A percentile compares a stretch with the other conserved stretches of the same genome.
Evolutionary conservation across 208 protist species (phyloP).

Genomic region (Crithidia expoeki): DNA sequence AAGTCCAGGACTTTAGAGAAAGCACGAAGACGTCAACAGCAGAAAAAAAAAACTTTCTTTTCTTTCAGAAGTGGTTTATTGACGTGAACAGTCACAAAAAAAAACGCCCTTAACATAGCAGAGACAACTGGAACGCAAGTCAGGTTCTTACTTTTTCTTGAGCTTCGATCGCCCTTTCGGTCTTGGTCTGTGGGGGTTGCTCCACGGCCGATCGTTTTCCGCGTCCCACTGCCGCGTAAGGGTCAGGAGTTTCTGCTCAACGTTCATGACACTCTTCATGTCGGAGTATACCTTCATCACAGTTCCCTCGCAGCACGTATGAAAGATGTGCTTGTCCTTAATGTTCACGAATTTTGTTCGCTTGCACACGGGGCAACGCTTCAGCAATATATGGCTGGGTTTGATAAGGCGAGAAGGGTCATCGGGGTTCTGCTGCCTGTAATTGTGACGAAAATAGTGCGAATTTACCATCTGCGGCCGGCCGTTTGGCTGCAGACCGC

Average conservation of each 20-base stretch:
- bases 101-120: background rate
- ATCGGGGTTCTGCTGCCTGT: slow-evolving; percentile 74
- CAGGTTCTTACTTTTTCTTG: slow-evolving; percentile 59
- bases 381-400: slow-evolving; percentile 77
- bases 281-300: slow-evolving; percentile 76
- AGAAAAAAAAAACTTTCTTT: background rate
- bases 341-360: slow-evolving; percentile 74
- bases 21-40: no score
- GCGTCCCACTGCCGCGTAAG: slow-evolving; percentile 81
- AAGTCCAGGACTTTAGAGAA: no score
- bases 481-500: slow-evolving; percentile 66
- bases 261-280: slow-evolving; percentile 84
- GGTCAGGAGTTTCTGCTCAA: slow-evolving; percentile 62
- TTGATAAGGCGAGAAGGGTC: slow-evolving; percentile 80
- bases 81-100: no score
- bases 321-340: slow-evolving; percentile 61
- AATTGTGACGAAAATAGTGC: slow-evolving; percentile 49
- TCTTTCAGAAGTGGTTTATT: no score
- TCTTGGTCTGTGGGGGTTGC: slow-evolving; percentile 77
- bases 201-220: slow-evolving; percentile 79
- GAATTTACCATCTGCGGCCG: slow-evolving; percentile 86
- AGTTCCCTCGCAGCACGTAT: slow-evolving; percentile 87
- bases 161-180: slow-evolving; percentile 89
- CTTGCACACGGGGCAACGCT: slow-evolving; percentile 77
- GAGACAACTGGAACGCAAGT: background rate